Percentiles rank a stretch among this genome's conserved stretches.
Conservation (phyloP, 768 basidiomycete genomes). For the Hypholoma fasciculare region DNA sequence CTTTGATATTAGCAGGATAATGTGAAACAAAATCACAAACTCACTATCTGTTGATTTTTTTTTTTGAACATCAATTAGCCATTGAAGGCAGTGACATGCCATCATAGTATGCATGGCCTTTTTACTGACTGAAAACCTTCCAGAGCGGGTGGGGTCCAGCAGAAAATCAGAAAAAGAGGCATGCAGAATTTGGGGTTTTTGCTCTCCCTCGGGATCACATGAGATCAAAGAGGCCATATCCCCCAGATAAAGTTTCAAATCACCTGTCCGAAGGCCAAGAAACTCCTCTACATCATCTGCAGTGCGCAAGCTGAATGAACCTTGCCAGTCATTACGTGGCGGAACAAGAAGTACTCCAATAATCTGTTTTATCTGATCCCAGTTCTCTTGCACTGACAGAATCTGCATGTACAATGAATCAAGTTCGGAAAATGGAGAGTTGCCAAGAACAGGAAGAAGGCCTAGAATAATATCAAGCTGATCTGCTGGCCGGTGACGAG, state of each 20-base stretch:
- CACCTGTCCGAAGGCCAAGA: not conserved
- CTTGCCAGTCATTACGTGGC: too few species aligned
- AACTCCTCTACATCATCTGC: not conserved
- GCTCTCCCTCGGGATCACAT: not conserved
- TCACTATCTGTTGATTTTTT: too few species aligned
- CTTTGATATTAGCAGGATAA: too few species aligned
- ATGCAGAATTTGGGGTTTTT: not conserved
- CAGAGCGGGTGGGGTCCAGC: conserved; percentile 4
- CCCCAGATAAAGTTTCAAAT: not conserved
- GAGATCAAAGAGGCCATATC: not conserved
- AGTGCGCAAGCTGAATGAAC: too few species aligned
- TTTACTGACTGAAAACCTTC: not conserved
- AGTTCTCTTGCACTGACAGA: not conserved
- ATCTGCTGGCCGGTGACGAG: not conserved
- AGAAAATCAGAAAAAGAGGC: conserved; percentile 13
- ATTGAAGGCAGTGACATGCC: too few species aligned
- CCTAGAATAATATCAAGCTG: conserved; percentile 2
- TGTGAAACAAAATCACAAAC: too few species aligned
- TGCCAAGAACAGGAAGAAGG: not conserved
- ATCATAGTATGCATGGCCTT: too few species aligned
- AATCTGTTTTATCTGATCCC: not conserved
- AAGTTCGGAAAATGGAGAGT: conserved; percentile 6
- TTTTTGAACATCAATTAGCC: too few species aligned
- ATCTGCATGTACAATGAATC: conserved; percentile 9
- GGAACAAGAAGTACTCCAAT: not conserved